These are phyloP conservation scores for Aureobasidium melanogenum DNA, from an alignment of 2,329 filamentous ascomycete genomes.

Conservation along the genomic window DNA sequence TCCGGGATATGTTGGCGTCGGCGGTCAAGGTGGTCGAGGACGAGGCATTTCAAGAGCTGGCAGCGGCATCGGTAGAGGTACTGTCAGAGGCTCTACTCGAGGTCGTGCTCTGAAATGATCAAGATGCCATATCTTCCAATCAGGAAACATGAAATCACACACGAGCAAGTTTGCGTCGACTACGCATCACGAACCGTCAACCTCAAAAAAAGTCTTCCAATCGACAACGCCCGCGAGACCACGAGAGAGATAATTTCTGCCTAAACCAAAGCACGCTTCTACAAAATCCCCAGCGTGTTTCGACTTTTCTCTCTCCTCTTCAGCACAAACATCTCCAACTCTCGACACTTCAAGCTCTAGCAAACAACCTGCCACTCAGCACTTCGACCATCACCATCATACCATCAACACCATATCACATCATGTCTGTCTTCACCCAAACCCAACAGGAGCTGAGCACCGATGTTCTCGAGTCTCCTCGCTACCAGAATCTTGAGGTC, in stretches of 20 bases:
- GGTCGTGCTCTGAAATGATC: conserved; percentile 19
- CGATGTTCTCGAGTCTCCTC: background rate
- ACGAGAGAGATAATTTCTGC: background rate
- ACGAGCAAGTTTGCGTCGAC: background rate
- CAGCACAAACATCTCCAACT: background rate
- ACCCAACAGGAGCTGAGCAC: background rate
- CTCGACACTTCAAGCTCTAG: background rate
- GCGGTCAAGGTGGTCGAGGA: conserved; percentile 41
- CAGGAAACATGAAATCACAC: background rate
- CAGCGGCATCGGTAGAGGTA: conserved; percentile 36
- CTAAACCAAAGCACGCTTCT: background rate
- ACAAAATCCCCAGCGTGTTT: background rate
- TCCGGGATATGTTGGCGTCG: conserved; percentile 34
- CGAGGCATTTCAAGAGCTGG: conserved; percentile 42
- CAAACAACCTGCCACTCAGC: no score
- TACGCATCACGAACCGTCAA: background rate
- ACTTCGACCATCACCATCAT: no score
- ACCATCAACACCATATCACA: background rate
- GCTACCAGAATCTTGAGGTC: background rate
- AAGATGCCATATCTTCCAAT: background rate
- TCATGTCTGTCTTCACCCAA: background rate
- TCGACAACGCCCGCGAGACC: background rate
- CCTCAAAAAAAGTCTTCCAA: background rate
- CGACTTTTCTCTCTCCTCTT: background rate
- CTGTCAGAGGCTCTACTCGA: conserved; percentile 23